Evolutionary conservation across 148 eudicot genomes (phyloP), one percentile per base, ranked within the genome.

Genomic region (Diospyros lotus): DNA sequence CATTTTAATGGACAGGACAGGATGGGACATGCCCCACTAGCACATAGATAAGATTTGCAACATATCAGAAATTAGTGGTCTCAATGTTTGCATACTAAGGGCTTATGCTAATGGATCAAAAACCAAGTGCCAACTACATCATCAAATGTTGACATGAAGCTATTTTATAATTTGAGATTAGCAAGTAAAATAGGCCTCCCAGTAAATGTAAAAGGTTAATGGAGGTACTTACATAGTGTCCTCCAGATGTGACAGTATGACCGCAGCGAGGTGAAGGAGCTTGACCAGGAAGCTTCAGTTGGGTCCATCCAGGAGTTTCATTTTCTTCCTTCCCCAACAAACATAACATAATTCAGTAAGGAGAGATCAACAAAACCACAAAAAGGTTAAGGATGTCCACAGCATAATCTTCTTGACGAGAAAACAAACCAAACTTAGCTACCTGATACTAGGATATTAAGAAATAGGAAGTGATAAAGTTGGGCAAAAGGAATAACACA

Each of bases 271-370:
- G 83, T 76, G 91, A 82, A 75, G 99, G 98, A 75, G 97, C 85
- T 85, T 93, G 99, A 76, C 99, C 99, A 44, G 99, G 99, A 87
- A 96, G 97, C 95, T 96, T 96, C 80, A 96, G 71, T 73, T 93
- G 94, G 66, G 99, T 91, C 99, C 99, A 96, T 74, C 97, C 99
- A 71, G 99, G 98, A 77, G 88, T 75, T 87, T 93, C 99, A 81
- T 86, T 96, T 84, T 96, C 99, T 96, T 84, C 93, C 93, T 92
- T 93, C 81, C 91, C 86, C 85, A 90, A 81, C 84, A 80, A 60
- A 74, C 64, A 68, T 51, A 66, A 56, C 44, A 59, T 18, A 70
- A 77, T 14, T 72, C 55, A 51, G 12, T 60, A 15, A 53, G 48
- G 66, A 61, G 8, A 67, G 13, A 68, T 56, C 66, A 61, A 71